A percentile compares a stretch with the other conserved stretches of the same genome.
These are phyloP conservation scores for Penicillium sp. DNA, from an alignment of 2,329 filamentous ascomycete genomes.

Conservation along the genomic window DNA sequence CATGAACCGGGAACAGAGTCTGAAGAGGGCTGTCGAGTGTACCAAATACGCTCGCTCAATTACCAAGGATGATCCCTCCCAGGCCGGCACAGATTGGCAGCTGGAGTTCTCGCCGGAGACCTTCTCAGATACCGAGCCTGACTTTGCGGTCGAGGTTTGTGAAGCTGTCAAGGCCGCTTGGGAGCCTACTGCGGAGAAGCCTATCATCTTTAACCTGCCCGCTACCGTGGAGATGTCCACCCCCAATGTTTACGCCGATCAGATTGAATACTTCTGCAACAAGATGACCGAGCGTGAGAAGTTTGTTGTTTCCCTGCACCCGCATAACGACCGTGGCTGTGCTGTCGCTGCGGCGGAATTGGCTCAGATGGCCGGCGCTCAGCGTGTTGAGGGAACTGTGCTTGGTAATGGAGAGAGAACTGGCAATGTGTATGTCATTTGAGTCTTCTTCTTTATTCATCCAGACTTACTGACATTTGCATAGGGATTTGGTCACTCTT, in stretches of 20 bases:
- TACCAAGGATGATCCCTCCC: conserved; percentile 68
- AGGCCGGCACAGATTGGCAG: conserved; percentile 53
- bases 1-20: conserved; percentile 73
- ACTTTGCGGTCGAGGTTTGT: conserved; percentile 77
- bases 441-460: not conserved
- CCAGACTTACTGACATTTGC: not conserved
- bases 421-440: conserved; percentile 62
- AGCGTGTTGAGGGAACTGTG: conserved; percentile 87
- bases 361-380: conserved; percentile 92
- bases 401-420: conserved; percentile 95
- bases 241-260: conserved; percentile 91
- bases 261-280: conserved; percentile 91
- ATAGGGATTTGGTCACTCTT: conserved; percentile 73
- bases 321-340: conserved; percentile 90
- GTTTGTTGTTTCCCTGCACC: conserved; percentile 82
- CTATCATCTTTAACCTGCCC: conserved; percentile 94
- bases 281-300: conserved; percentile 80
- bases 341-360: conserved; percentile 85
- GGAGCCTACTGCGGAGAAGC: conserved; percentile 71
- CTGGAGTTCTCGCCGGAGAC: conserved; percentile 51
- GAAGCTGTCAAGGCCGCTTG: conserved; percentile 92
- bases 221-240: conserved; percentile 94
- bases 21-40: conserved; percentile 78
- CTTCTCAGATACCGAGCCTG: conserved; percentile 84
- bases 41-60: conserved; percentile 80